phyloP scores from a whole-genome alignment of 768 basidiomycete species.

The Trametes maxima region DNA sequence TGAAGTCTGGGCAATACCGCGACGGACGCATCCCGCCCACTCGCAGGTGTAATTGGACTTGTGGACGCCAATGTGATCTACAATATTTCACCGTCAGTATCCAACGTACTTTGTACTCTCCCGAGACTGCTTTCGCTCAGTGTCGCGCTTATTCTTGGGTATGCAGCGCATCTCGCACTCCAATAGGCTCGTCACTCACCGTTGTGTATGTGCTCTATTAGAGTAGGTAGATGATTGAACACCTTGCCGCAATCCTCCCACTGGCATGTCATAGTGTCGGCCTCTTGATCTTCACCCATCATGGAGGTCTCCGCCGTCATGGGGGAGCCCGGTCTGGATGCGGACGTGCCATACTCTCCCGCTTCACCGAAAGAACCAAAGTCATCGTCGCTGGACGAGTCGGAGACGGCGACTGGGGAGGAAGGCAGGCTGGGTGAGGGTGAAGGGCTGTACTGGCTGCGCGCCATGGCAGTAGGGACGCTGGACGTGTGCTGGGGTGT shows the following conservation, averaged over 20 bases:
- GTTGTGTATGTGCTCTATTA: conserved; percentile 83
- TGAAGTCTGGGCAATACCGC: conserved; percentile 83
- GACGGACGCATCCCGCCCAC: conserved; percentile 81
- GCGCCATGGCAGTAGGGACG: conserved; percentile 26
- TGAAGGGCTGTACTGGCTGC: conserved; percentile 40
- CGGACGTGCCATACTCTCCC: conserved; percentile 30
- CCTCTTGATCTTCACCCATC: conserved; percentile 29
- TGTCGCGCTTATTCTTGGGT: neutral
- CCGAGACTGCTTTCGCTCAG: too few relatives aligned
- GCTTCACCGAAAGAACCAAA: conserved; percentile 9
- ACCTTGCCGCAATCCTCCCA: conserved; percentile 82
- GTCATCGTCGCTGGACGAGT: conserved; percentile 30
- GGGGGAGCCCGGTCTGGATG: conserved; percentile 46
- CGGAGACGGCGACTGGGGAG: conserved; percentile 23
- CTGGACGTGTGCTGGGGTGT: neutral
- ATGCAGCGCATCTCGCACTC: neutral
- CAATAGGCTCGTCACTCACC: conserved; percentile 49
- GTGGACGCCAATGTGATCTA: conserved; percentile 82
- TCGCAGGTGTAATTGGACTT: conserved; percentile 88
- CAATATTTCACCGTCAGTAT: neutral
- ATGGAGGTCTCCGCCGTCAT: conserved; percentile 22
- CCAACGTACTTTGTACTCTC: too few relatives aligned
- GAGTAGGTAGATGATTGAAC: conserved; percentile 71
- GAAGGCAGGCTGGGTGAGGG: conserved; percentile 39
- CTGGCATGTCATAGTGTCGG: conserved; percentile 72